Percentiles rank a stretch among this genome's conserved stretches.
Evolutionary conservation across 2,329 filamentous ascomycete species (phyloP).

Genomic region (Botrytis fragariae): DNA sequence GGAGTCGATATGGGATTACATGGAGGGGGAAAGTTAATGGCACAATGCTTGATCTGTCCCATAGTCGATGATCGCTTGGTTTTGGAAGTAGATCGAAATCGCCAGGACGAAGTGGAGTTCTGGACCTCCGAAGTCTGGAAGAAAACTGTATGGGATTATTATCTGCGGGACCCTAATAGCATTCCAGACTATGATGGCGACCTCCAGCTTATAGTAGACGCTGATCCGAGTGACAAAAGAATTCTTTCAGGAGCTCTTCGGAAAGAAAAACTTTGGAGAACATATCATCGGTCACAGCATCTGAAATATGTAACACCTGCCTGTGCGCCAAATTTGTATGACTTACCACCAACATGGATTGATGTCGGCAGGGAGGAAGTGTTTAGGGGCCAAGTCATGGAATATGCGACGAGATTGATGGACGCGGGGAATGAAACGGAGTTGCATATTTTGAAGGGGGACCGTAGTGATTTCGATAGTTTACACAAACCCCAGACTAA

Average conservation of each 20-base stretch:
- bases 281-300: conserved; percentile 27
- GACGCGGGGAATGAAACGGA: conserved; percentile 39
- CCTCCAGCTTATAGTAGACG: background rate
- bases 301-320: conserved; percentile 38
- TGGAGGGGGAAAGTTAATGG: conserved; percentile 39
- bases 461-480: conserved; percentile 19
- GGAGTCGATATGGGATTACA: background rate
- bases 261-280: conserved; percentile 30
- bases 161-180: conserved; percentile 30
- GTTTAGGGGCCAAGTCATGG: conserved; percentile 40
- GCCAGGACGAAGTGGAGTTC: conserved; percentile 33
- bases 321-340: conserved; percentile 35
- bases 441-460: conserved; percentile 41
- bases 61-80: conserved; percentile 45
- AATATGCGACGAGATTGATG: conserved; percentile 40
- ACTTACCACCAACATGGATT: conserved; percentile 39
- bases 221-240: background rate
- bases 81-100: conserved; percentile 36
- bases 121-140: conserved; percentile 37
- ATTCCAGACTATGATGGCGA: background rate
- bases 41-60: conserved; percentile 43
- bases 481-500: background rate
- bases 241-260: background rate
- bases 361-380: conserved; percentile 40
- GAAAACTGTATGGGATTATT: conserved; percentile 37